Conservation (phyloP, 805 yeast genomes). For the Cyberlindnera sargentensis region DNA sequence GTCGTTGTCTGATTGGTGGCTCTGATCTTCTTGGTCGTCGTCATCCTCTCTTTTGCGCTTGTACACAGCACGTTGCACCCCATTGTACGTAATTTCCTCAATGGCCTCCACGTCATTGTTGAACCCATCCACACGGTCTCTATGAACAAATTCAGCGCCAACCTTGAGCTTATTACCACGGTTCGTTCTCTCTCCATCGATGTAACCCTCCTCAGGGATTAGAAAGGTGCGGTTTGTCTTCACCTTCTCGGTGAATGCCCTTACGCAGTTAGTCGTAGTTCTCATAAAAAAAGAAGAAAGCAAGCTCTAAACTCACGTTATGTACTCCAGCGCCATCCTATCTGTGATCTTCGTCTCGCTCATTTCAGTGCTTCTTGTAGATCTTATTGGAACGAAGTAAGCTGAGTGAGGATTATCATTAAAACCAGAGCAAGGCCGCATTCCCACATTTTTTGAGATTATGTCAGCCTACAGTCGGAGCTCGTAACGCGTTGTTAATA, state of each 20-base stretch:
- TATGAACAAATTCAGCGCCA: slow-evolving; percentile 40
- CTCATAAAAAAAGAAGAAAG: too few relatives aligned
- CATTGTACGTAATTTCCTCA: slow-evolving; percentile 24
- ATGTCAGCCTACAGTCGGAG: too few relatives aligned
- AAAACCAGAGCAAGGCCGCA: too few relatives aligned
- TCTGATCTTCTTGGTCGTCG: slow-evolving; percentile 23
- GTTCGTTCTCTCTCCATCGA: slow-evolving; percentile 35
- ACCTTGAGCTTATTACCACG: slow-evolving; percentile 53
- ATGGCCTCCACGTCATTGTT: slow-evolving; percentile 21
- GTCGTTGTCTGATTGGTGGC: slow-evolving; percentile 28
- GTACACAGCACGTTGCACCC: slow-evolving; percentile 25
- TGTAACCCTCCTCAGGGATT: slow-evolving; percentile 9
- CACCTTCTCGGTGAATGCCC: slow-evolving; percentile 14
- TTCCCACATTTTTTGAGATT: too few relatives aligned
- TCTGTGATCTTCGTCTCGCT: slow-evolving; percentile 5
- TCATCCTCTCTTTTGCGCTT: slow-evolving; percentile 24
- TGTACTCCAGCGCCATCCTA: slow-evolving; percentile 6
- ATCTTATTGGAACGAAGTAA: too few relatives aligned
- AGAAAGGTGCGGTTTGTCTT: slow-evolving; percentile 2
- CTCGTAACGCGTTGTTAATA: too few relatives aligned
- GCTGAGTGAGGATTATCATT: too few relatives aligned
- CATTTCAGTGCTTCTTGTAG: background rate
- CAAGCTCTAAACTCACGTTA: slow-evolving; percentile 6
- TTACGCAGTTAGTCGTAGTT: background rate
- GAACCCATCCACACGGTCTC: slow-evolving; percentile 33